phyloP scores from a whole-genome alignment of 1,139 yeast species.

The Geotrichum aggregatum region DNA sequence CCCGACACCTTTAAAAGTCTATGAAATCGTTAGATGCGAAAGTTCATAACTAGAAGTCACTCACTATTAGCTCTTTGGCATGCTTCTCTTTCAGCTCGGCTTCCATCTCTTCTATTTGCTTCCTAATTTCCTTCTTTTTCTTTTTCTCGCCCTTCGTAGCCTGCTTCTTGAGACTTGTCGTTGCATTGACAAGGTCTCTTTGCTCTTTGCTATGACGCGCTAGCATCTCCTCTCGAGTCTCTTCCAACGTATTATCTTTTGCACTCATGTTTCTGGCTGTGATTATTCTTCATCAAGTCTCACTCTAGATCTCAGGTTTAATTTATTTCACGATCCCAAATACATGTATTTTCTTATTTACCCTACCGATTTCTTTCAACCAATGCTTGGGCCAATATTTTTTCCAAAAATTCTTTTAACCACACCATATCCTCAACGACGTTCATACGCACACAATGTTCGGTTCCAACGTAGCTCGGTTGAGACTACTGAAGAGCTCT shows the following conservation, averaged over 20 bases:
- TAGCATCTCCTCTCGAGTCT: constrained; percentile 51
- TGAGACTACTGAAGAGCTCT: constrained; percentile 9
- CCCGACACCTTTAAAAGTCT: neutral
- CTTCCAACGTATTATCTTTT: constrained; percentile 22
- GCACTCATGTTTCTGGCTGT: neutral
- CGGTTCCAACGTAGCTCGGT: constrained; percentile 10
- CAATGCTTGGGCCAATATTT: neutral
- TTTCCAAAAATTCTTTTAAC: constrained; percentile 8
- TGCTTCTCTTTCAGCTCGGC: constrained; percentile 53
- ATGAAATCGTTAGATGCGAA: neutral
- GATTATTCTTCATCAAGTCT: neutral
- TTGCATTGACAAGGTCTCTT: constrained; percentile 59
- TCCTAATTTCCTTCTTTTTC: constrained; percentile 47
- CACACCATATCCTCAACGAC: neutral
- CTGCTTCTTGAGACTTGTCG: constrained; percentile 75
- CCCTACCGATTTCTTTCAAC: constrained; percentile 7
- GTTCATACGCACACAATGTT: constrained; percentile 6
- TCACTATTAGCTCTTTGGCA: constrained; percentile 44
- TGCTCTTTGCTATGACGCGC: constrained; percentile 66
- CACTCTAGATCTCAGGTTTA: neutral
- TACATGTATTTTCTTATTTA: neutral
- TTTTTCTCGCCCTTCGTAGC: constrained; percentile 76
- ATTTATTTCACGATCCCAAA: neutral
- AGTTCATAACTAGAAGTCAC: neutral
- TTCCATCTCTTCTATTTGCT: constrained; percentile 59